Base-by-base conservation (phyloP, 2,329 filamentous ascomycete genomes). In the Aspergillus sp. region DNA sequence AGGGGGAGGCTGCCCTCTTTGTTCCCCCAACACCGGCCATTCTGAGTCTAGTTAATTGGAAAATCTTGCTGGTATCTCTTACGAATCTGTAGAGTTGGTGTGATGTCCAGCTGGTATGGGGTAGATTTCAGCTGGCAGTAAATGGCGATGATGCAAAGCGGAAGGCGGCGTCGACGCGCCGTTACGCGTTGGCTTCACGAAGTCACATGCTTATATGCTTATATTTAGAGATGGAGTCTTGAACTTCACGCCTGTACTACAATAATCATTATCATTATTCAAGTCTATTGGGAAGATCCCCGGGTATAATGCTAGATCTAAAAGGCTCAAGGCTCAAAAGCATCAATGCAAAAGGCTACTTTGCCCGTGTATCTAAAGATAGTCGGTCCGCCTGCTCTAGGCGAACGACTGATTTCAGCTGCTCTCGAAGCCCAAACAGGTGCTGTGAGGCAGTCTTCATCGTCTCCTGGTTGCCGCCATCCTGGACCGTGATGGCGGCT, bases 351-450 rank as follows among this genome's bases (percentile, higher is more conserved):
- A 32, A 13, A 38, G 35, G 43, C 58, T 70, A 78, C 59, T 76
- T 81, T 33, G 81, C 76, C 44, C 80, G 70, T 3, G 79, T 80
- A 57, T 84, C 80, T 49, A 84, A 63, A 27, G 75, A 68, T 39
- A 84, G 61, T 39, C 81, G 69, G 60, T 84, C 79, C 1, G 76
- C 78, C 37, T 76, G 70, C 37, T 73, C 69, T 52, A 85, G 57
- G 40, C 78, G 75, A 19, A 84, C 73, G 11, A 75, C 76, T 7
- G 65, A 66, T 52, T 75, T 78, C 62, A 84, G 68, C 45, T 71
- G 68, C 43, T 76, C 72, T 53, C 76, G 77, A 50, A 83, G 70
- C 1, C 60, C 66, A 51, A 77, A 66, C 34, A 85, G 57, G 56
- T 83, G 78, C 46, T 73, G 68, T 27, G 75, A 74, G 1, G 75